phyloP scores from a whole-genome alignment of 805 yeast genomes.

The Yamadazyma philogaea region DNA sequence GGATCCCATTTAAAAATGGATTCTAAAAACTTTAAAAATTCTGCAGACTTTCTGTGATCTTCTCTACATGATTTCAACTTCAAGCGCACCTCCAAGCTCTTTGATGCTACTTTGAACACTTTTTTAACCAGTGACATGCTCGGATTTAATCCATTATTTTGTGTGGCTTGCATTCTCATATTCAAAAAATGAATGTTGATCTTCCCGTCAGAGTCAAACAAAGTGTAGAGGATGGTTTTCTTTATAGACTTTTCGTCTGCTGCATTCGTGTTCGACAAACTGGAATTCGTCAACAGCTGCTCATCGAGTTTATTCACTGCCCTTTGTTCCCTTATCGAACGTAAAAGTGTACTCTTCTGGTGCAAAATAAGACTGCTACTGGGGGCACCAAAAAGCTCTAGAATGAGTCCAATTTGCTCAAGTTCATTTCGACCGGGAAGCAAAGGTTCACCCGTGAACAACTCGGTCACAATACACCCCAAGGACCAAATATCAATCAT shows the following conservation, averaged over 20 bases:
- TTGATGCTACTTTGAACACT: conserved; percentile 27
- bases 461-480: conserved; percentile 42
- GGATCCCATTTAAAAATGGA: conserved; percentile 39
- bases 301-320: conserved; percentile 9
- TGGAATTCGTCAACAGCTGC: conserved; percentile 2
- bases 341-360: conserved; percentile 36
- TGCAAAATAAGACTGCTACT: conserved; percentile 34
- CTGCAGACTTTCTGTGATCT: conserved; percentile 9
- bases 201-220: conserved; percentile 39
- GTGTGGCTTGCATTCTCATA: conserved; percentile 13
- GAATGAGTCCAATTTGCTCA: conserved; percentile 42
- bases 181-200: conserved; percentile 34
- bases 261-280: conserved; percentile 5
- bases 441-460: conserved; percentile 36
- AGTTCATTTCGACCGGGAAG: conserved; percentile 50
- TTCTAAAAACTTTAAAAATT: conserved; percentile 27
- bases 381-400: conserved; percentile 50
- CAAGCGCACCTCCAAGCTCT: conserved; percentile 28
- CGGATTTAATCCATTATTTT: conserved; percentile 3
- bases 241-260: conserved; percentile 32
- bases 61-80: conserved; percentile 16
- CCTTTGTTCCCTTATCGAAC: conserved; percentile 17
- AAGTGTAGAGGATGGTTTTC: conserved; percentile 33
- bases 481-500: conserved; percentile 52
- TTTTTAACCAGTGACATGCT: conserved; percentile 14